A percentile compares a stretch with the other conserved stretches of the same genome.
Evolutionary conservation across 2,329 filamentous ascomycete species (phyloP).

Genomic region (Hypoxylon rubiginosum): DNA sequence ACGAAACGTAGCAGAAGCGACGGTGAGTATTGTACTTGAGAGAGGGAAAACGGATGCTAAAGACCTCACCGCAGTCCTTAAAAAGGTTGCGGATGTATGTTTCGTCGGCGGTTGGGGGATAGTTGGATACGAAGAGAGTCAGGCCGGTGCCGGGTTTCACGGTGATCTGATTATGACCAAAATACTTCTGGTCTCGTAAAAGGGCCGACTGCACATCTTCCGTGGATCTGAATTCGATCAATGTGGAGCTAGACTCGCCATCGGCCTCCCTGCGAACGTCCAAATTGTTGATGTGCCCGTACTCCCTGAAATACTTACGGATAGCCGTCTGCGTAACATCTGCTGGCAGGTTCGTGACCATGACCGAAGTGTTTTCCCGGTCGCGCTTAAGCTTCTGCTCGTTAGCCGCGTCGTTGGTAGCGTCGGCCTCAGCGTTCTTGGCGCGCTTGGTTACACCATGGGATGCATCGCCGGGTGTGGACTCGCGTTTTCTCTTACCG

Average conservation of each 20-base stretch:
- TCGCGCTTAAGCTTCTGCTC: constrained; percentile 76
- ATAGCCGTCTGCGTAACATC: constrained; percentile 79
- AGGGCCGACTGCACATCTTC: constrained; percentile 87
- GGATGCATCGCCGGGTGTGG: constrained; percentile 62
- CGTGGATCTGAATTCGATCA: constrained; percentile 85
- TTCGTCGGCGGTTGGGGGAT: constrained; percentile 82
- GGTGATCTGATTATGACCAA: constrained; percentile 78
- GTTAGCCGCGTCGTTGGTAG: constrained; percentile 50
- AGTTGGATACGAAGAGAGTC: constrained; percentile 93
- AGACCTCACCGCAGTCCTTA: constrained; percentile 81
- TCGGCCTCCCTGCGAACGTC: constrained; percentile 74
- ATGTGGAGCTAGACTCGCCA: constrained; percentile 73
- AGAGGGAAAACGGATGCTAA: constrained; percentile 90
- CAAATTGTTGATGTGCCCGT: constrained; percentile 85
- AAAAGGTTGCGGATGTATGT: constrained; percentile 77
- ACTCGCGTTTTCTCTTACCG: constrained; percentile 82
- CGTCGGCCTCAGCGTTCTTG: constrained; percentile 60
- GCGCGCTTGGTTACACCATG: constrained; percentile 76
- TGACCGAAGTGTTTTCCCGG: constrained; percentile 88
- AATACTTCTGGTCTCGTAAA: constrained; percentile 83
- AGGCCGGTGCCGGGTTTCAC: constrained; percentile 82
- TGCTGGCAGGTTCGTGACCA: constrained; percentile 81
- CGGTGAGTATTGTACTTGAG: constrained; percentile 90
- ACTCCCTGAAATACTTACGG: constrained; percentile 91
- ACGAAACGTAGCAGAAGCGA: constrained; percentile 97